These are phyloP conservation scores for Castanea sativa DNA, from an alignment of 306 rosid species.

Conservation along the genomic window DNA sequence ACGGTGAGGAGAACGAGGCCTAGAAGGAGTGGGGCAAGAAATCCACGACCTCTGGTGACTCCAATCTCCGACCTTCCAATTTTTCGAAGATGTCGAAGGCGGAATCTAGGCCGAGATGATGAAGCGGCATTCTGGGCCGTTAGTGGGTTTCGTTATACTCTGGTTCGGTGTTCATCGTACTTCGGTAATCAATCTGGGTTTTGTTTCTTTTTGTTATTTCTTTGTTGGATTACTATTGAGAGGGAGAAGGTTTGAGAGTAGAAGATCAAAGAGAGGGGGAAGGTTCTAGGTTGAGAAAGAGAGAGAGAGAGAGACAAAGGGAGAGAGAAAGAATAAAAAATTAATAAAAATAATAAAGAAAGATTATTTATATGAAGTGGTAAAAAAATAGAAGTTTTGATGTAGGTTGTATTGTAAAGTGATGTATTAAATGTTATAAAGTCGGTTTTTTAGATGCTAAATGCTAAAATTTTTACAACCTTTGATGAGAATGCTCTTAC, in stretches of 20 bases:
- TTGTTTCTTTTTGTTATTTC: neutral
- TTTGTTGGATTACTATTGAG: neutral
- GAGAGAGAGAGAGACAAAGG: no score
- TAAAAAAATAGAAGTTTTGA: no score
- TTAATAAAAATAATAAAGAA: no score
- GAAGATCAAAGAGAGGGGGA: no score
- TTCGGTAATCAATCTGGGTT: slow-evolving; percentile 39
- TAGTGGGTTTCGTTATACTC: slow-evolving; percentile 80
- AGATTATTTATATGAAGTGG: no score
- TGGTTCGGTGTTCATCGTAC: slow-evolving; percentile 61
- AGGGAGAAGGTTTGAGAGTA: neutral
- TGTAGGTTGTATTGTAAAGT: no score
- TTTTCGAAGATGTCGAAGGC: slow-evolving; percentile 50
- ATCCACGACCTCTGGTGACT: slow-evolving; percentile 27
- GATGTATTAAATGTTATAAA: no score
- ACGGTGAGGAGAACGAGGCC: slow-evolving; percentile 85
- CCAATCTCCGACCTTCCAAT: slow-evolving; percentile 49
- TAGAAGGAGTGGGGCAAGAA: slow-evolving; percentile 93
- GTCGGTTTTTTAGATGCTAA: no score
- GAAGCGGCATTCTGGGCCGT: slow-evolving; percentile 63
- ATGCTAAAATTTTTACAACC: no score
- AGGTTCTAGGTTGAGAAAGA: no score
- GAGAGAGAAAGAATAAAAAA: no score
- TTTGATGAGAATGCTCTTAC: no score
- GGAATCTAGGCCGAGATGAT: slow-evolving; percentile 78